These are phyloP conservation scores for Lipomyces starkeyi DNA, from an alignment of 805 yeast species.

Conservation along the genomic window DNA sequence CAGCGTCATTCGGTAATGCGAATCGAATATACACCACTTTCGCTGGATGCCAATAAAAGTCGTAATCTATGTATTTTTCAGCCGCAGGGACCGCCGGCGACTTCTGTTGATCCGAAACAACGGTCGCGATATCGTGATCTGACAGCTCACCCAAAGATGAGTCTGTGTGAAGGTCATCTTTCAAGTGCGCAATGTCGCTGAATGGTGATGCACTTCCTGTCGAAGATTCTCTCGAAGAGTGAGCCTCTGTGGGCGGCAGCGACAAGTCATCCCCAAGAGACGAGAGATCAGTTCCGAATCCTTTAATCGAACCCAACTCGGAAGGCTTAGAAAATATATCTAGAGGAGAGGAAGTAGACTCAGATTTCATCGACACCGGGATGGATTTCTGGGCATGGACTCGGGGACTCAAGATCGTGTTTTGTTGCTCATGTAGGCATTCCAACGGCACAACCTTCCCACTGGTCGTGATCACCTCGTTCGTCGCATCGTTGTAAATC, in stretches of 20 bases:
- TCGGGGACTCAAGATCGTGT: neutral
- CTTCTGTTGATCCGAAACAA: neutral
- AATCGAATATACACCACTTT: constrained; percentile 4
- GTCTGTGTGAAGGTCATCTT: neutral
- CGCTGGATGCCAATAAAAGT: constrained; percentile 4
- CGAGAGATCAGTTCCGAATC: neutral
- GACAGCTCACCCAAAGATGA: neutral
- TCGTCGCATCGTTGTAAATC: neutral
- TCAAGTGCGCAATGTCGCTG: neutral
- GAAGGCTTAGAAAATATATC: neutral
- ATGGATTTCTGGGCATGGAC: neutral
- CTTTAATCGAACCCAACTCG: neutral
- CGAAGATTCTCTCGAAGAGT: neutral
- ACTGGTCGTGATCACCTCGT: neutral
- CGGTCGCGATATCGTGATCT: neutral
- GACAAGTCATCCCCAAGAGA: neutral
- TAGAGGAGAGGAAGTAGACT: neutral
- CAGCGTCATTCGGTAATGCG: constrained; percentile 1
- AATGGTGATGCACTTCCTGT: neutral
- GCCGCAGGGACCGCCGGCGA: neutral
- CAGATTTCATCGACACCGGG: neutral
- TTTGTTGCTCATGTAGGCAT: neutral
- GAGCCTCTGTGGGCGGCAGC: neutral
- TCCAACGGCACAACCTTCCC: neutral
- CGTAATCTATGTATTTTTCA: neutral